Conservation (phyloP, 2,329 filamentous ascomycete genomes). For the Fusarium anthophilum region DNA sequence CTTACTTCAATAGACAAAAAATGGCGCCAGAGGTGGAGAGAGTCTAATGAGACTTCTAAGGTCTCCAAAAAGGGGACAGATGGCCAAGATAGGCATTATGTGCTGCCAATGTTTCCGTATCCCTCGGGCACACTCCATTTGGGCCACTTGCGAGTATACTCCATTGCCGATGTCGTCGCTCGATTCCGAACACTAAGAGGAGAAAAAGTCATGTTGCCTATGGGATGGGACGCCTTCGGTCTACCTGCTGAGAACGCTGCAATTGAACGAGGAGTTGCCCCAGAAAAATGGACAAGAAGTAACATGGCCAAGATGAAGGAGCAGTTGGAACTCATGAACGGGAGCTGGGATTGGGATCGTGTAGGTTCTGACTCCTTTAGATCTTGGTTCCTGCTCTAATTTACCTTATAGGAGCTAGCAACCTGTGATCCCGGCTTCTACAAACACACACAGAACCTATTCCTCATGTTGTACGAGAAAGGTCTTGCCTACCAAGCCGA, state of each 20-base stretch:
- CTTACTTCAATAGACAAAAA: constrained; percentile 58
- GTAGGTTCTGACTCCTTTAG: constrained; percentile 60
- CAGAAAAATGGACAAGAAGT: constrained; percentile 78
- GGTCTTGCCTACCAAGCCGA: constrained; percentile 85
- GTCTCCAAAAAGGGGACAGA: constrained; percentile 25
- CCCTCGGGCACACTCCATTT: constrained; percentile 88
- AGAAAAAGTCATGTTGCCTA: constrained; percentile 81
- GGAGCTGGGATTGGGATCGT: constrained; percentile 82
- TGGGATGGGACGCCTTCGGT: constrained; percentile 95
- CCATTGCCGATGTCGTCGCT: constrained; percentile 86
- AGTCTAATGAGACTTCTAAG: constrained; percentile 1
- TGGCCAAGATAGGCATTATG: constrained; percentile 63
- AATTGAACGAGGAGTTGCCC: constrained; percentile 81
- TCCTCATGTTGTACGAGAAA: constrained; percentile 77
- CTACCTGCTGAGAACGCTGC: constrained; percentile 92
- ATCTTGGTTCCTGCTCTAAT: background rate
- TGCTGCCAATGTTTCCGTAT: constrained; percentile 94
- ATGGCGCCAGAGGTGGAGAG: constrained; percentile 61
- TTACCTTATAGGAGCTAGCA: constrained; percentile 72
- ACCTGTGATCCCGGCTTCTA: constrained; percentile 89
- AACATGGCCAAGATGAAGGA: constrained; percentile 89
- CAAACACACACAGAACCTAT: constrained; percentile 88
- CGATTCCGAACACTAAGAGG: constrained; percentile 80
- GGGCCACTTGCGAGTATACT: constrained; percentile 88
- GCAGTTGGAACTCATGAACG: constrained; percentile 82